Evolutionary conservation across 495 filamentous ascomycete species (phyloP).

Genomic region (Podospora pseudoanserina): DNA sequence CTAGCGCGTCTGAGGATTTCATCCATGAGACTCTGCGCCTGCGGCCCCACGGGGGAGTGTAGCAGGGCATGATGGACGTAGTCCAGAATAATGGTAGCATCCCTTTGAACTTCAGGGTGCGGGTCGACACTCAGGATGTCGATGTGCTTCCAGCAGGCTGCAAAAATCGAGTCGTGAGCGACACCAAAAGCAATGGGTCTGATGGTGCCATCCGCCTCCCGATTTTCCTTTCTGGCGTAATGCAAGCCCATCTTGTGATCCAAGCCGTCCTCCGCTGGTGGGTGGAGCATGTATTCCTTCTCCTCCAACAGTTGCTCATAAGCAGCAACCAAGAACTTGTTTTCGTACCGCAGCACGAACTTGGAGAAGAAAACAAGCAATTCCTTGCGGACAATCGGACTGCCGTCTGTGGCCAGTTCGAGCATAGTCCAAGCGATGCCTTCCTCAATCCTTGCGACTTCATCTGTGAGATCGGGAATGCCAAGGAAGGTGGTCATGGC

Average conservation of each 20-base stretch:
- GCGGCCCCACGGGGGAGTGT: constrained; percentile 66
- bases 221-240: constrained; percentile 48
- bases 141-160: constrained; percentile 89
- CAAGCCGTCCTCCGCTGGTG: constrained; percentile 49
- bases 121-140: constrained; percentile 88
- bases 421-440: constrained; percentile 78
- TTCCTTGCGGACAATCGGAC: constrained; percentile 88
- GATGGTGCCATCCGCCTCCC: constrained; percentile 48
- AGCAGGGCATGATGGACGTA: constrained; percentile 74
- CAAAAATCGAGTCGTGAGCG: constrained; percentile 83
- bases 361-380: constrained; percentile 89
- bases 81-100: constrained; percentile 77
- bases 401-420: constrained; percentile 85
- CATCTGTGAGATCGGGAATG: constrained; percentile 86
- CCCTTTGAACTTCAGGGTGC: constrained; percentile 85
- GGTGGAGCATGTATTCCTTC: constrained; percentile 57
- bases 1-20: constrained; percentile 57
- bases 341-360: constrained; percentile 86
- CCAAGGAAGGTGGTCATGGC: constrained; percentile 91
- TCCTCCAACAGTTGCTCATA: constrained; percentile 90
- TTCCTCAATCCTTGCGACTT: constrained; percentile 87
- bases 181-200: constrained; percentile 51
- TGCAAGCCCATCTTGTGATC: constrained; percentile 56
- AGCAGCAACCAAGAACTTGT: constrained; percentile 85
- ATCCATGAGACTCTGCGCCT: constrained; percentile 69